Evolutionary conservation across 352 stramenopile species (phyloP), one percentile per base, ranked within the genome.

Genomic region (Pythium diclinum): DNA sequence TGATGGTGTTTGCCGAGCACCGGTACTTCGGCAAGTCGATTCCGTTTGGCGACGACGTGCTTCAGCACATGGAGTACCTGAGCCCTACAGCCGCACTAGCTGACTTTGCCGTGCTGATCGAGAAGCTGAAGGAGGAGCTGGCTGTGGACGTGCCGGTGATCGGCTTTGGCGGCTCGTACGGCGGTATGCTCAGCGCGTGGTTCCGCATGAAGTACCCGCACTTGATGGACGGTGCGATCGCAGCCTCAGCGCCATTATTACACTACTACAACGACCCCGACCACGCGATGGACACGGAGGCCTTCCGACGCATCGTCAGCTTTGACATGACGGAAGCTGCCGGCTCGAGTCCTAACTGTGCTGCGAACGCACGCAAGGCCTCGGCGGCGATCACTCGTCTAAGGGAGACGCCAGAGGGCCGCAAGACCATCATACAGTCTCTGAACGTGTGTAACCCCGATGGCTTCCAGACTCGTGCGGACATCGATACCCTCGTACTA

Each of bases 21-120:
- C 78, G 84, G 0, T 92, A 90, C 74, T 91, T 91, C 61, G 83
- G 83, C 60, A 77, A 85, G 48, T 89, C 79, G 17, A 59, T 90
- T 0, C 82, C 84, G 5, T 88, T 83, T 51, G 68, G 67, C n/a
- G 70, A 81, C 36, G 68, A 75, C 9, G 67, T 83, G 36, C 57
- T 78, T 54, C 66, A 82, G 19, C 71, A 85, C 65, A 76, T 89
- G 71, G 64, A 84, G 34, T 97, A 86, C 58, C 67, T 95, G 13
- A 91, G 85, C 6, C 85, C 83, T 0, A 81, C 94, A 23, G 92
- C 98, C 69, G 70, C 78, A 14, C 62, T 96, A 1, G 85, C 79
- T 0, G 88, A 96, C 65, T 91, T 87, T 65, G 76, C 79, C 0
- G 71, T 78, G 60, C 56, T 93, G 6, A 67, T 93, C 7, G 47